Evolutionary conservation across 257 asterid genomes (phyloP).

Genomic region (Eucommia ulmoides): DNA sequence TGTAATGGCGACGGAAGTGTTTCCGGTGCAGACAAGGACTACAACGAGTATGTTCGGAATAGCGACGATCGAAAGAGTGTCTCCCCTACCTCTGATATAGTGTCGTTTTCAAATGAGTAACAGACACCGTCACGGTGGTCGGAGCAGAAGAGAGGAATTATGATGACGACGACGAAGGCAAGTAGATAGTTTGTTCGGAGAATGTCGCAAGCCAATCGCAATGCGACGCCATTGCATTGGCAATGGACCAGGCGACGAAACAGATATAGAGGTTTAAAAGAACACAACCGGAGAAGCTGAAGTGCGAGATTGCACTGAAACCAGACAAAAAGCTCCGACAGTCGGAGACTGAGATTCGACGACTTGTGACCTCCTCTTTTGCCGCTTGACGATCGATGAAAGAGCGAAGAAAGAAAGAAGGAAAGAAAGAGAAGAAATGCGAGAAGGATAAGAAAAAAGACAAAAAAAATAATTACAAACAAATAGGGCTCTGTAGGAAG

Average conservation of each 20-base stretch:
- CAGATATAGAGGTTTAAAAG: slow-evolving; percentile 53
- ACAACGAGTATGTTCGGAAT: slow-evolving; percentile 33
- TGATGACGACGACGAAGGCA: slow-evolving; percentile 1
- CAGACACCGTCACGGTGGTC: slow-evolving; percentile 5
- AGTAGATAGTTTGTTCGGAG: slow-evolving; percentile 29
- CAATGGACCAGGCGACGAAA: slow-evolving; percentile 44
- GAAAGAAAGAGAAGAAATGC: no score
- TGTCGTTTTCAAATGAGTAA: no score
- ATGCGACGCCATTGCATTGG: slow-evolving; percentile 30
- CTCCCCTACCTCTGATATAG: slow-evolving; percentile 2
- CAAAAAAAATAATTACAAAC: no score
- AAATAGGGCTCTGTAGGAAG: no score
- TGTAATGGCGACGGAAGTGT: slow-evolving; percentile 14
- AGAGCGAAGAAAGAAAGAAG: no score
- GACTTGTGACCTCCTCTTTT: slow-evolving; percentile 7
- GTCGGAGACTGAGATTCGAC: slow-evolving; percentile 39
- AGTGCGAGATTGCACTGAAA: slow-evolving; percentile 30
- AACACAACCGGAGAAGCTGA: slow-evolving; percentile 66
- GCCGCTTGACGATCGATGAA: no score
- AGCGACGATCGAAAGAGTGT: slow-evolving; percentile 21
- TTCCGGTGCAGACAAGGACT: slow-evolving; percentile 18
- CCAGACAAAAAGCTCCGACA: slow-evolving; percentile 34
- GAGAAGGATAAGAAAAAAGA: no score
- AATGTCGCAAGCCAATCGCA: slow-evolving; percentile 8
- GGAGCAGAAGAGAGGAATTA: neutral